Base-by-base conservation (phyloP, 768 basidiomycete genomes). In the Termitomyces sp. region DNA sequence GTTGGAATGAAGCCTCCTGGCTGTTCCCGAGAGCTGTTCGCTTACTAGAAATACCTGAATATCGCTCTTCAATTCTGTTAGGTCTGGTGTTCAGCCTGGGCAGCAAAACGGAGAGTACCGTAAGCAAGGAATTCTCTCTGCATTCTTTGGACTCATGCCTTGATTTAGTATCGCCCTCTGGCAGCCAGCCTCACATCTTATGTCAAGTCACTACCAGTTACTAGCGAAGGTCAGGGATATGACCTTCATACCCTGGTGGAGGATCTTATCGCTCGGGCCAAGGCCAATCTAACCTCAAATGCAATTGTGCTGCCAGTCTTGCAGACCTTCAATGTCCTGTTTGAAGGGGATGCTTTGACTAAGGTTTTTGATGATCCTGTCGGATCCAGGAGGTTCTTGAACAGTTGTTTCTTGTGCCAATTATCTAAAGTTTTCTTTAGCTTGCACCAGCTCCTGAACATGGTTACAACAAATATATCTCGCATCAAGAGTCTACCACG, bases 21-120 rank as follows among this genome's bases (percentile, higher is more conserved):
- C 71, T 94, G 41, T 94, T 88, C 67, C 88, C 92, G 18, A 83
- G 75, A 62, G 87, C 83, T 7, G 82, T 90, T 50, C 81, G 74
- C 50, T 73, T 92, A 24, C 76, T 93, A 36, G 79, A 81, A 54
- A 76, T 92, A 52, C 69, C 74, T 36, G 73, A 76, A 49, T 94
- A 90, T 69, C 81, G 90, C 43, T 71, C 71, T 54, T 67, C 76
- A 28, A 67, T 96, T 51, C 75, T 96, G 45, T 73, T 76, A 10
- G 93, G 93, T 13, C 67, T 96, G 7, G 78, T 94, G 13, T 75
- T 90, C 55, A 94, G 91, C 66, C 76, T 93, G 38, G 89, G 87
- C 36, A 91, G 90, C 68, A 88, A 85, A 71, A 92, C 92, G 9
- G 86, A 90, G 59, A 90, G 87, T 66, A 92, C 87, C 5, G 95